Evolutionary conservation across 805 yeast genomes (phyloP).

Genomic region (Pichia sporocuriosa): DNA sequence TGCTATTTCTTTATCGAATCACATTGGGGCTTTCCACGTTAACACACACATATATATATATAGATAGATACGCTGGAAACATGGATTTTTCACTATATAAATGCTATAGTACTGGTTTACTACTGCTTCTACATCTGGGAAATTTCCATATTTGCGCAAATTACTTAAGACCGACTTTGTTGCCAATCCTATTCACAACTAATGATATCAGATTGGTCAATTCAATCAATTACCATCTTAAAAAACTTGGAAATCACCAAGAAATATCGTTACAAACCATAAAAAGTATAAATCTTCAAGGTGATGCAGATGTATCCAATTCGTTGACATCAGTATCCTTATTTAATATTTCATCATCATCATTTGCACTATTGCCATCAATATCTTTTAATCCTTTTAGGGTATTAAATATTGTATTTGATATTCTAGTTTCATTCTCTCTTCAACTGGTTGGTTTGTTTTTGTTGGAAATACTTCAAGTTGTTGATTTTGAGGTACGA

Average conservation of each 20-base stretch:
- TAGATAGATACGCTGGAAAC: too few species aligned
- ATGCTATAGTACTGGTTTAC: conserved; percentile 1
- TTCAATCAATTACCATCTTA: conserved; percentile 4
- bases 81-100: too few species aligned
- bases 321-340: too few species aligned
- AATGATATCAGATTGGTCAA: neutral
- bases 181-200: conserved; percentile 9
- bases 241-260: neutral
- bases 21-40: too few species aligned
- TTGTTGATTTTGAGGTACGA: conserved; percentile 23
- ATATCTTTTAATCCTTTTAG: too few species aligned
- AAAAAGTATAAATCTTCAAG: neutral
- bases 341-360: too few species aligned
- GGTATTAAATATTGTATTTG: conserved; percentile 14
- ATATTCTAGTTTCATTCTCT: conserved; percentile 23
- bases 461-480: conserved; percentile 23
- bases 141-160: conserved; percentile 5
- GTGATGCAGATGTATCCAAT: too few species aligned
- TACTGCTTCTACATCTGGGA: neutral
- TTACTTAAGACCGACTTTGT: conserved; percentile 7
- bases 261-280: conserved; percentile 2
- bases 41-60: too few species aligned
- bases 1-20: too few species aligned
- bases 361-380: too few species aligned
- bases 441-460: conserved; percentile 25